Conservation (phyloP, 2,329 filamentous ascomycete genomes). For the Aspergillus ibericus region DNA sequence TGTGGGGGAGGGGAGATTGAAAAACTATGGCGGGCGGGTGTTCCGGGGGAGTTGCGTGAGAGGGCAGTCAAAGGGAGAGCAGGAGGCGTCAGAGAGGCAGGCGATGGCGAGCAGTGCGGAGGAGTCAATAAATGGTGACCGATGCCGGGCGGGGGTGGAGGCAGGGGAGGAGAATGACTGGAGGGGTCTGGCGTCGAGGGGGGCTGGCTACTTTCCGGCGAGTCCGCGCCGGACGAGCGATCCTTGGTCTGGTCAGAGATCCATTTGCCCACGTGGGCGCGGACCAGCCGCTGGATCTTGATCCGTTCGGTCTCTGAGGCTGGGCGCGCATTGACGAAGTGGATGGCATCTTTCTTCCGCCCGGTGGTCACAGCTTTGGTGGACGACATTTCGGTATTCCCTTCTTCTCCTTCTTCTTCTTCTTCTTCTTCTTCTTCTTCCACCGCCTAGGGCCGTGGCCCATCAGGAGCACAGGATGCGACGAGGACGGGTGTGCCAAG, state of each 20-base stretch:
- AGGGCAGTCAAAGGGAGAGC: background rate
- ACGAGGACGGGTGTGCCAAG: slow-evolving; percentile 9
- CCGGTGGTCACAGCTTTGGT: slow-evolving; percentile 18
- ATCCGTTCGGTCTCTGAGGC: slow-evolving; percentile 29
- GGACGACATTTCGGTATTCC: slow-evolving; percentile 27
- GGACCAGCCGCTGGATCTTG: slow-evolving; percentile 31
- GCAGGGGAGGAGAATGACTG: background rate
- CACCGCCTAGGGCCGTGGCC: slow-evolving; percentile 6
- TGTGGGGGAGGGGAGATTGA: background rate
- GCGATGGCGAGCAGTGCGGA: background rate
- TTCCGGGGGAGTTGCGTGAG: background rate
- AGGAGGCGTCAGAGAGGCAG: background rate
- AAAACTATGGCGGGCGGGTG: background rate
- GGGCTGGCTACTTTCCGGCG: slow-evolving; percentile 5
- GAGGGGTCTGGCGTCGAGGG: background rate
- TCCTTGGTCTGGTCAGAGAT: slow-evolving; percentile 38
- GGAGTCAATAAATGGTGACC: background rate
- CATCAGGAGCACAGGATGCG: slow-evolving; percentile 17
- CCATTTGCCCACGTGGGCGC: slow-evolving; percentile 38
- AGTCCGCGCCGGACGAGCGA: slow-evolving; percentile 17
- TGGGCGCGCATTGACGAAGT: slow-evolving; percentile 37
- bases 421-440: background rate
- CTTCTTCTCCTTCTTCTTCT: background rate
- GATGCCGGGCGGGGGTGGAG: background rate
- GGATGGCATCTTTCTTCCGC: slow-evolving; percentile 28